phyloP scores from a whole-genome alignment of 108 stramenopile species.

The Nitzschia inconspicua region DNA sequence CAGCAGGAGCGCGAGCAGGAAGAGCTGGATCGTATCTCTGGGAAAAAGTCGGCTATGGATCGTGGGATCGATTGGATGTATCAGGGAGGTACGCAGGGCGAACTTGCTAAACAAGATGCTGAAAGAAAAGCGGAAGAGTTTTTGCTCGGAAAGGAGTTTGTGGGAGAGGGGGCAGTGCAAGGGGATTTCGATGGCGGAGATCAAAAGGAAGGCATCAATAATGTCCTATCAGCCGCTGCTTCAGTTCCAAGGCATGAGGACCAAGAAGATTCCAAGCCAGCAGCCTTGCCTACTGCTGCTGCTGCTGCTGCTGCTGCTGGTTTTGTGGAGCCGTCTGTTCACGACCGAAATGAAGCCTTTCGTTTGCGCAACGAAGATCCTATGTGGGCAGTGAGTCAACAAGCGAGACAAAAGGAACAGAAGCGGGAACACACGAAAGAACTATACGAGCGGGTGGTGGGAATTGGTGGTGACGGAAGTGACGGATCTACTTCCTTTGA shows the following conservation, averaged over 20 bases:
- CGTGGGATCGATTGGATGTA: conserved; percentile 96
- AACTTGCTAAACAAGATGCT: conserved; percentile 56
- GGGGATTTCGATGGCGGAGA: conserved; percentile 67
- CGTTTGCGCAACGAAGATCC: conserved; percentile 80
- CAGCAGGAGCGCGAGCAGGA: conserved; percentile 89
- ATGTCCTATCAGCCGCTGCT: conserved; percentile 36
- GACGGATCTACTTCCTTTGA: conserved; percentile 3
- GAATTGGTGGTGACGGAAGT: conserved; percentile 1
- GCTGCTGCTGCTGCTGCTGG: not conserved
- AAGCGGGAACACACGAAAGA: conserved; percentile 36
- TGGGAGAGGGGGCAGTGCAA: conserved; percentile 32
- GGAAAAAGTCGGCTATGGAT: conserved; percentile 53
- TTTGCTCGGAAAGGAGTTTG: conserved; percentile 87
- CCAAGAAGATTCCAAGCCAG: conserved; percentile 7
- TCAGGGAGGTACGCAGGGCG: conserved; percentile 38
- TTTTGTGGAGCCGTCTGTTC: conserved; percentile 25
- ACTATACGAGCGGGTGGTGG: conserved; percentile 62
- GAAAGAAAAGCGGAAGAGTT: conserved; percentile 79
- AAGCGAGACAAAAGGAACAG: conserved; percentile 38
- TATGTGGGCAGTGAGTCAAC: conserved; percentile 72
- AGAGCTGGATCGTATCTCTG: conserved; percentile 78
- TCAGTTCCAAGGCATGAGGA: conserved; percentile 18
- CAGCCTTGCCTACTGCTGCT: not conserved
- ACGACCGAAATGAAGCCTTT: conserved; percentile 70
- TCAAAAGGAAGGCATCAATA: conserved; percentile 50